Percentiles rank a stretch among this genome's conserved stretches.
These are phyloP conservation scores for Lactarius pseudohatsudake DNA, from an alignment of 768 basidiomycete genomes.

Conservation along the genomic window DNA sequence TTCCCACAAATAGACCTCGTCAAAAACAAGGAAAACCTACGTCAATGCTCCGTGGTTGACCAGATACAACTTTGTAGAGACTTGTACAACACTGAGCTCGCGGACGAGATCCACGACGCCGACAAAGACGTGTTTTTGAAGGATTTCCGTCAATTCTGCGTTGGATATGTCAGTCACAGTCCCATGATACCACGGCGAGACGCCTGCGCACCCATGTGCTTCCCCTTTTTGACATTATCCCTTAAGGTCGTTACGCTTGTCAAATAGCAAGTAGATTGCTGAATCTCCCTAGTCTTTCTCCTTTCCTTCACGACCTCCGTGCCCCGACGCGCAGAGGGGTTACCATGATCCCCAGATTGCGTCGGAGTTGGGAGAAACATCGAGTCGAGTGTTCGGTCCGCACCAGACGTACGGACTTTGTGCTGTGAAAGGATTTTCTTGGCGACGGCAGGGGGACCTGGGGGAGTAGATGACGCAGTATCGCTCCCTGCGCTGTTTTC, in stretches of 20 bases:
- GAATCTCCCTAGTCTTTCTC: constrained; percentile 24
- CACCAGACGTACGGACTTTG: constrained; percentile 87
- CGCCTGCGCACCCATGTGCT: constrained; percentile 60
- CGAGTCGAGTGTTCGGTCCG: constrained; percentile 90
- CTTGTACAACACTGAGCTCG: constrained; percentile 81
- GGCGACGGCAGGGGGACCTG: constrained; percentile 29
- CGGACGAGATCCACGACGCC: constrained; percentile 80
- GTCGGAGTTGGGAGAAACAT: constrained; percentile 78
- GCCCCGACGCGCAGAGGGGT: constrained; percentile 4
- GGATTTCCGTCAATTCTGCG: constrained; percentile 76
- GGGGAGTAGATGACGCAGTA: constrained; percentile 12
- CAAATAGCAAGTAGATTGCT: constrained; percentile 74
- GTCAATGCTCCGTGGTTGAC: constrained; percentile 82
- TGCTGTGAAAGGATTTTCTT: constrained; percentile 73
- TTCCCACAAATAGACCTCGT: background rate
- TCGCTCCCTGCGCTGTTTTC: constrained; percentile 13
- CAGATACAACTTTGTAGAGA: constrained; percentile 85
- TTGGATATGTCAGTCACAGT: constrained; percentile 1
- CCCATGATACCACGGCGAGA: background rate
- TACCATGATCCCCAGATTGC: constrained; percentile 33
- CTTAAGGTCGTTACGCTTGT: constrained; percentile 73
- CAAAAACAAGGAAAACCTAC: constrained; percentile 48
- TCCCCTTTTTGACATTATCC: constrained; percentile 52
- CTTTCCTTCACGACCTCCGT: constrained; percentile 15
- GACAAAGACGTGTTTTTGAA: constrained; percentile 88